phyloP scores from a whole-genome alignment of 768 basidiomycete species.

The Auriculariales sp. region DNA sequence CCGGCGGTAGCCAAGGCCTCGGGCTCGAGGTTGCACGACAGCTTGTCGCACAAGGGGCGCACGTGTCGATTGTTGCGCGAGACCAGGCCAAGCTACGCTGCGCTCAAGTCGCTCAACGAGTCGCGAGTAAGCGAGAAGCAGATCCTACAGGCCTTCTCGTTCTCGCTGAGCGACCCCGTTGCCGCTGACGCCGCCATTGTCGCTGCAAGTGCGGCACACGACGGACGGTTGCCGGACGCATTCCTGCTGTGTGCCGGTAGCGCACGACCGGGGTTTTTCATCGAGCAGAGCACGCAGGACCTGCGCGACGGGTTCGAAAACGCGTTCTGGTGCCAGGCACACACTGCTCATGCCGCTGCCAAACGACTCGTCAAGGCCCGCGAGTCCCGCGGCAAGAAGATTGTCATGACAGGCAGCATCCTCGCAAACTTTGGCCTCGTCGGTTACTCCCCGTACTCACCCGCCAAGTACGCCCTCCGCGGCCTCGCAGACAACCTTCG shows the following conservation, averaged over 20 bases:
- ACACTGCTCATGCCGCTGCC: constrained; percentile 17
- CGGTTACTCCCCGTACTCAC: constrained; percentile 69
- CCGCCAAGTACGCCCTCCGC: constrained; percentile 74
- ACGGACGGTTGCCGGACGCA: constrained; percentile 53
- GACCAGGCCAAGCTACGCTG: constrained; percentile 19
- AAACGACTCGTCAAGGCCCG: neutral
- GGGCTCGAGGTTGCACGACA: constrained; percentile 24
- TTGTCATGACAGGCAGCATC: constrained; percentile 62
- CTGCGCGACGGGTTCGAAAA: constrained; percentile 42
- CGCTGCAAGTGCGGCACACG: constrained; percentile 38
- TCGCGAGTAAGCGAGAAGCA: constrained; percentile 22
- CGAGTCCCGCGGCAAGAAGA: constrained; percentile 37
- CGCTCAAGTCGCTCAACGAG: constrained; percentile 12
- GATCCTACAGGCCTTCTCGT: constrained; percentile 50
- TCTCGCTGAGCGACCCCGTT: constrained; percentile 37
- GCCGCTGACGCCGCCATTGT: constrained; percentile 48
- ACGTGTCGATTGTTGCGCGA: constrained; percentile 29
- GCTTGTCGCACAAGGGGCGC: constrained; percentile 22
- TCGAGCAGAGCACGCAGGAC: constrained; percentile 50
- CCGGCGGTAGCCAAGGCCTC: constrained; percentile 26
- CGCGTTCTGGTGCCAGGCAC: constrained; percentile 42
- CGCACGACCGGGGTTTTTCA: constrained; percentile 54
- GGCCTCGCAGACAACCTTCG: constrained; percentile 75
- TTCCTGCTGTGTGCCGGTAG: constrained; percentile 71
- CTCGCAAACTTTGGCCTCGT: constrained; percentile 62